Conservation (phyloP, 2,329 filamentous ascomycete genomes). For the Ascocoryne sarcoides region DNA sequence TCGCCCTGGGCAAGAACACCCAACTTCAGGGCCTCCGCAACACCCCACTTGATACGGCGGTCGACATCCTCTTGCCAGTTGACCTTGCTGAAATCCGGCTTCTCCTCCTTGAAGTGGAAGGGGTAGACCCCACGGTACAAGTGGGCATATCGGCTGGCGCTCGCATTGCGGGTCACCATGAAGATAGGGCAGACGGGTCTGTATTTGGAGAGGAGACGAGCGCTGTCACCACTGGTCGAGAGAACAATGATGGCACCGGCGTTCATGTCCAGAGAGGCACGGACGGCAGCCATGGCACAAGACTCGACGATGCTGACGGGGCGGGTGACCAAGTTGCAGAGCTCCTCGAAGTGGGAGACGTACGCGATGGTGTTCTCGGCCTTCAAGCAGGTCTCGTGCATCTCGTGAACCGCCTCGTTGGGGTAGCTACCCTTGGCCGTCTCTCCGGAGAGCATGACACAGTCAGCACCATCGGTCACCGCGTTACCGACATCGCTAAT, state of each 20-base stretch:
- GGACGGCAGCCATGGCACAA: slow-evolving; percentile 93
- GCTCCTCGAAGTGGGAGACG: slow-evolving; percentile 91
- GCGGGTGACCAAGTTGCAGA: slow-evolving; percentile 72
- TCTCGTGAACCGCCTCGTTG: slow-evolving; percentile 85
- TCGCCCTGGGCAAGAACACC: slow-evolving; percentile 65
- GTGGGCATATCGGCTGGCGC: slow-evolving; percentile 82
- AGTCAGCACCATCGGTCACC: slow-evolving; percentile 94
- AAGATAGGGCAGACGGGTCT: slow-evolving; percentile 98
- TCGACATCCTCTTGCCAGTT: slow-evolving; percentile 99
- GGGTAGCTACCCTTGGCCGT: slow-evolving; percentile 98
- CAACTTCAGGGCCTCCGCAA: slow-evolving; percentile 77
- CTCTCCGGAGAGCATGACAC: slow-evolving; percentile 99
- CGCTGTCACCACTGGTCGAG: slow-evolving; percentile 91
- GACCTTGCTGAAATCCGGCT: slow-evolving; percentile 86
- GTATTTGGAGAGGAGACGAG: slow-evolving; percentile 95
- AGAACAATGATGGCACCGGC: slow-evolving; percentile 93
- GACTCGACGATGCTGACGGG: slow-evolving; percentile 87
- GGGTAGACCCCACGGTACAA: slow-evolving; percentile 97
- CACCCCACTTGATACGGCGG: slow-evolving; percentile 93
- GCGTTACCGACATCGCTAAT: slow-evolving; percentile 98
- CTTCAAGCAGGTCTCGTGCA: slow-evolving; percentile 95
- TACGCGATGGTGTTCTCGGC: slow-evolving; percentile 97
- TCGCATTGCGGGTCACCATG: slow-evolving; percentile 88
- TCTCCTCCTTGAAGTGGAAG: slow-evolving; percentile 85
- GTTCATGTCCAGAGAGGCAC: slow-evolving; percentile 90